These are phyloP conservation scores for Amylocarpus encephaloides DNA, from an alignment of 2,329 filamentous ascomycete species.

Conservation along the genomic window DNA sequence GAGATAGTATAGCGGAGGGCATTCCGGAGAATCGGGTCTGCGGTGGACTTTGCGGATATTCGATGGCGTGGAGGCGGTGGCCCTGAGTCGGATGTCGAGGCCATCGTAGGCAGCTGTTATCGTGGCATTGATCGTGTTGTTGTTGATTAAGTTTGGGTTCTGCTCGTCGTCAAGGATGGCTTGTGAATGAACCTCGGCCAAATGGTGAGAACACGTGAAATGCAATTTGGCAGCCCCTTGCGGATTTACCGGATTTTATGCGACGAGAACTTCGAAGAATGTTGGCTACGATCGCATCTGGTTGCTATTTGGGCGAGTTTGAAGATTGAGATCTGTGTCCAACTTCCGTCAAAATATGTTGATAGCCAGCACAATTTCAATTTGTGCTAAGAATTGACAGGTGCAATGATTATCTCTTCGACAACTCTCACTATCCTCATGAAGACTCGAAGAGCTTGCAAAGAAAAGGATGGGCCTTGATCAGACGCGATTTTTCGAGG, in stretches of 20 bases:
- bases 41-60: slow-evolving; percentile 30
- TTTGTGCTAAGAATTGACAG: not conserved
- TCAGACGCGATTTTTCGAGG: no score
- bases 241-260: not conserved
- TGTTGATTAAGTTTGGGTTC: not conserved
- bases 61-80: slow-evolving; percentile 17
- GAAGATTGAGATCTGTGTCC: no score
- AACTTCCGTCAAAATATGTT: no score
- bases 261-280: not conserved
- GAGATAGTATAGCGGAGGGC: slow-evolving; percentile 81
- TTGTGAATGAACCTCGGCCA: not conserved
- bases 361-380: no score
- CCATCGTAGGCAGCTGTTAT: slow-evolving; percentile 11
- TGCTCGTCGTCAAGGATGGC: not conserved
- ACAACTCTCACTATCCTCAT: no score
- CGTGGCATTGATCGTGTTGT: slow-evolving; percentile 28
- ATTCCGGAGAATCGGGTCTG: slow-evolving; percentile 74
- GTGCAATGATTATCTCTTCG: no score
- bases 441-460: no score
- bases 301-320: no score
- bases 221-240: not conserved
- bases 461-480: no score
- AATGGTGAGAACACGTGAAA: not conserved
- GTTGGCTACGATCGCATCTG: no score
- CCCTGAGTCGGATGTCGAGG: slow-evolving; percentile 14